Conservation (phyloP, 352 stramenopile genomes). For the Phytophthora colocasiae region DNA sequence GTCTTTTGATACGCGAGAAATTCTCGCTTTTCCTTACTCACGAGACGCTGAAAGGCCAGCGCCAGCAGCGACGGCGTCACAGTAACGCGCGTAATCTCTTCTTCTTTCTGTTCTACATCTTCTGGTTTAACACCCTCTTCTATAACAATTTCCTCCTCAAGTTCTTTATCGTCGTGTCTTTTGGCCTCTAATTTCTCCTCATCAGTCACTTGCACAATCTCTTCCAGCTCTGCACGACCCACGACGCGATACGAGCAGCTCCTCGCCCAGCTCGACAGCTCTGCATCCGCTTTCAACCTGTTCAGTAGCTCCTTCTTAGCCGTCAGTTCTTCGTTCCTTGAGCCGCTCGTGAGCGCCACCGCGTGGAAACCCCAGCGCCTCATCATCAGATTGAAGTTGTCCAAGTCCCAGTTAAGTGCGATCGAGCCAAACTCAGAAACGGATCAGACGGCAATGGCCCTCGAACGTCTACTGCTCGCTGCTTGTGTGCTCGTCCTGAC, state of each 20-base stretch:
- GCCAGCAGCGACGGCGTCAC: slow-evolving; percentile 46
- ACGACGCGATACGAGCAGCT: slow-evolving; percentile 59
- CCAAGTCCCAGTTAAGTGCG: slow-evolving; percentile 3
- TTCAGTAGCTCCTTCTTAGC: slow-evolving; percentile 40
- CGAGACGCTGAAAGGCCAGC: slow-evolving; percentile 58
- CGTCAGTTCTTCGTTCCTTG: slow-evolving; percentile 38
- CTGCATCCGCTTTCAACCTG: slow-evolving; percentile 29
- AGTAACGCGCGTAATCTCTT: slow-evolving; percentile 3
- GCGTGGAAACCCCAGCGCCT: slow-evolving; percentile 57
- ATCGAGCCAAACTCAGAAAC: not conserved
- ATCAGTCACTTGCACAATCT: slow-evolving; percentile 22
- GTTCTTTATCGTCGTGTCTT: slow-evolving; percentile 2
- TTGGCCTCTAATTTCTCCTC: slow-evolving; percentile 9
- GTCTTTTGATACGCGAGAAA: slow-evolving; percentile 30
- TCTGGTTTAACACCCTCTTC: not conserved
- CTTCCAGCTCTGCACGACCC: slow-evolving; percentile 44
- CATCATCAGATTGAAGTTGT: slow-evolving; percentile 10
- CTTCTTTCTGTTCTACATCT: not conserved
- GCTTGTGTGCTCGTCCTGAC: slow-evolving; percentile 8
- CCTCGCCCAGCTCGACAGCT: slow-evolving; percentile 35
- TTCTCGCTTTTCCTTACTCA: slow-evolving; percentile 49
- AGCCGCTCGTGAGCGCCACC: slow-evolving; percentile 52
- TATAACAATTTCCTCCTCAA: not conserved
- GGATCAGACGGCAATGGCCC: slow-evolving; percentile 1
- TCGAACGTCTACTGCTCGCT: slow-evolving; percentile 12